Percentiles rank a stretch among this genome's conserved stretches.
These are phyloP conservation scores for Prunus dulcis DNA, from an alignment of 306 rosid species.

Conservation along the genomic window DNA sequence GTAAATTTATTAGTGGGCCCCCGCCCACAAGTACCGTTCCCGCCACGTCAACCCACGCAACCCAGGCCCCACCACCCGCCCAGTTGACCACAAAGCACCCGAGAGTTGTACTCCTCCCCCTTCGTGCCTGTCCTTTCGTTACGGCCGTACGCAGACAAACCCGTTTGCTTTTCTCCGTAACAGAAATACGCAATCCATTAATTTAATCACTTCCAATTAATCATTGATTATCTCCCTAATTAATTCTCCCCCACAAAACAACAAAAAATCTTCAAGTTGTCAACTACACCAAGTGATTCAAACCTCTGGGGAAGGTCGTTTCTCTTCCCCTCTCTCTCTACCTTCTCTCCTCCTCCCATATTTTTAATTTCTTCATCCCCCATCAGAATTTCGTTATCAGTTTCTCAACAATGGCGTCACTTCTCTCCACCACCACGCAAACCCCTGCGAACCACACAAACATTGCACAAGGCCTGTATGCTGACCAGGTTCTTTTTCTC, in stretches of 20 bases:
- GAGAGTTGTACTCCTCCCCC: neutral
- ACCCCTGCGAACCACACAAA: conserved; percentile 16
- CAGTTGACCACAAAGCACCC: neutral
- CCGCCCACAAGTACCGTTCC: no score
- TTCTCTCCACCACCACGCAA: conserved; percentile 3
- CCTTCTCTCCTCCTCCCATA: neutral
- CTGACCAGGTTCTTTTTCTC: neutral
- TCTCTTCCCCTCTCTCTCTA: neutral
- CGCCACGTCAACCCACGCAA: neutral
- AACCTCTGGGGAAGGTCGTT: conserved; percentile 15
- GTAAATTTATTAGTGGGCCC: neutral
- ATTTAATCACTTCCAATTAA: neutral
- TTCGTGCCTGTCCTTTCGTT: neutral
- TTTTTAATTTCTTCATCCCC: neutral
- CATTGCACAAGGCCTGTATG: no score
- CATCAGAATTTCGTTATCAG: neutral
- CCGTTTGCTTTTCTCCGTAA: neutral
- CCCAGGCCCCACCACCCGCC: neutral
- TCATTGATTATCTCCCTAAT: neutral
- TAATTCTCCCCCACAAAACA: neutral
- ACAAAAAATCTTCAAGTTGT: neutral
- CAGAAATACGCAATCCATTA: neutral
- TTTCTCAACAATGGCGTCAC: neutral
- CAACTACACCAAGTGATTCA: conserved; percentile 24
- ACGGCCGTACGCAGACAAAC: conserved; percentile 17